phyloP scores from a whole-genome alignment of 208 protist genomes.

The Crithidia expoeki region DNA sequence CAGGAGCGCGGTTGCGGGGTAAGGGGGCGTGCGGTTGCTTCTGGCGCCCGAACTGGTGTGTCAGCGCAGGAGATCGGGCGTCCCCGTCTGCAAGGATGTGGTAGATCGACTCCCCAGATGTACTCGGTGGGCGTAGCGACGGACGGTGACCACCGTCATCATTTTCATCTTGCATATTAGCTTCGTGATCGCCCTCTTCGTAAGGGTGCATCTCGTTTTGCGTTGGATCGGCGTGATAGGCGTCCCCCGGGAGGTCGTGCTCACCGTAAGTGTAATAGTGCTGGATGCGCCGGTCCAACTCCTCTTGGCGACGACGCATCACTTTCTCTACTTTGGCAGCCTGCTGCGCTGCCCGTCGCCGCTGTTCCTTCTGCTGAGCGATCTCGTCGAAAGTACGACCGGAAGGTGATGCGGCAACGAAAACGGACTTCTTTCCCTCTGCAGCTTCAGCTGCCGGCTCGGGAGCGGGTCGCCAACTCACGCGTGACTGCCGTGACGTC shows the following conservation, averaged over 20 bases:
- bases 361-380: conserved; percentile 57
- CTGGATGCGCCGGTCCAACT: conserved; percentile 24
- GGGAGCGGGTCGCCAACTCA: conserved; percentile 27
- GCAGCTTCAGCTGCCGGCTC: neutral
- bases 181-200: neutral
- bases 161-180: neutral
- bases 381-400: conserved; percentile 86
- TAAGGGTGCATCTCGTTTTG: neutral
- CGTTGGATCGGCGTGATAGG: conserved; percentile 17
- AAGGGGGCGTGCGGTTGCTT: neutral
- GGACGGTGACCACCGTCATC: conserved; percentile 4
- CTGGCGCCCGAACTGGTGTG: neutral
- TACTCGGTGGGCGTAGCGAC: conserved; percentile 14
- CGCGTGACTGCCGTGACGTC: conserved; percentile 25
- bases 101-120: conserved; percentile 57
- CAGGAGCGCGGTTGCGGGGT: neutral
- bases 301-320: conserved; percentile 30
- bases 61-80: neutral
- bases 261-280: conserved; percentile 15
- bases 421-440: conserved; percentile 43
- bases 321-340: conserved; percentile 12
- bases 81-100: conserved; percentile 25
- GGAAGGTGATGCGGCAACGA: conserved; percentile 60
- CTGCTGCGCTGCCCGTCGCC: conserved; percentile 26
- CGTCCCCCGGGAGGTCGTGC: neutral